phyloP scores from a whole-genome alignment of 2,329 filamentous ascomycete genomes.

The Rosellinia necatrix region DNA sequence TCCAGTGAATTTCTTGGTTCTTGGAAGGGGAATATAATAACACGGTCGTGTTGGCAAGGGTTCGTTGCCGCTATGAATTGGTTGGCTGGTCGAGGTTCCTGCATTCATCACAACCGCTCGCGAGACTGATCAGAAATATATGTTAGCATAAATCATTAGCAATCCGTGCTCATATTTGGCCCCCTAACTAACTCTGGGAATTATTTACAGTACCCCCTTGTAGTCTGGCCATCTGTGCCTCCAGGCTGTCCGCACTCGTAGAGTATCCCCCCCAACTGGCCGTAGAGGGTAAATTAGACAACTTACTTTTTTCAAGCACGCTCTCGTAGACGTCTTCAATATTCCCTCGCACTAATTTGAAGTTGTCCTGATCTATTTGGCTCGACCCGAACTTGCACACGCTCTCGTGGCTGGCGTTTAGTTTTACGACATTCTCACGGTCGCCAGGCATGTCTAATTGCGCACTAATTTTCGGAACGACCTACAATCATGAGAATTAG shows the following conservation, averaged over 20 bases:
- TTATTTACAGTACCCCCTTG: background rate
- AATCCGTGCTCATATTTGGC: background rate
- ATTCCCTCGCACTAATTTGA: slow-evolving; percentile 21
- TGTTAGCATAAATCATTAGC: background rate
- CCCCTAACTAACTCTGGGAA: no score
- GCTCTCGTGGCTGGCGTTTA: slow-evolving; percentile 23
- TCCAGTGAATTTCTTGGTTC: background rate
- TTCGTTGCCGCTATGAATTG: background rate
- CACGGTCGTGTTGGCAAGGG: background rate
- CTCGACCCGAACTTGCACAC: slow-evolving; percentile 29
- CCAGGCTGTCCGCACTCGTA: background rate
- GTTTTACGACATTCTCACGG: slow-evolving; percentile 21
- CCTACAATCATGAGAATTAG: slow-evolving; percentile 10
- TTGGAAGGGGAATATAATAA: background rate
- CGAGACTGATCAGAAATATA: background rate
- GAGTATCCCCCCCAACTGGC: background rate
- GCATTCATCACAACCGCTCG: background rate
- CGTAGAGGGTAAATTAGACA: background rate
- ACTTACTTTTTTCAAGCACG: background rate
- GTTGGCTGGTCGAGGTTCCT: background rate
- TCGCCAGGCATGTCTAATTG: slow-evolving; percentile 18
- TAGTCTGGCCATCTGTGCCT: background rate
- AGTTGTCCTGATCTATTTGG: slow-evolving; percentile 21
- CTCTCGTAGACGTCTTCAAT: slow-evolving; percentile 12
- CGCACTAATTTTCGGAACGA: slow-evolving; percentile 22